These are phyloP conservation scores for Mentha longifolia DNA, from an alignment of 257 asterid species.

Conservation along the genomic window DNA sequence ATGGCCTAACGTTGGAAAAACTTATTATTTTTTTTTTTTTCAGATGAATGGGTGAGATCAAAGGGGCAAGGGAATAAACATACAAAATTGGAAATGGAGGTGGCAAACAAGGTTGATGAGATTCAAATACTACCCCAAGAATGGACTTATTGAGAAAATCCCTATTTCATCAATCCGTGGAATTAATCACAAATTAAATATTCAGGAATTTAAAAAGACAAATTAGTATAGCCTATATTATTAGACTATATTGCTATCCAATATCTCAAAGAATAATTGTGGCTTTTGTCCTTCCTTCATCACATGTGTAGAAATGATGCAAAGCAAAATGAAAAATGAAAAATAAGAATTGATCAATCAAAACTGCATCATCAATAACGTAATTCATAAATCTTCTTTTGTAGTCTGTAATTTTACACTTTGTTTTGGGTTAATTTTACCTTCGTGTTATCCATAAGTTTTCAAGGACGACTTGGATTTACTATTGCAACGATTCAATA, in stretches of 20 bases:
- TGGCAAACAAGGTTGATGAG: conserved; percentile 13
- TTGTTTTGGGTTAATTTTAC: too few species aligned
- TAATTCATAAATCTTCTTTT: not conserved
- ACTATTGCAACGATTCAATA: too few species aligned
- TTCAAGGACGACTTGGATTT: too few species aligned
- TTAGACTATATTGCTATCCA: not conserved
- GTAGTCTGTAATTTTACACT: too few species aligned
- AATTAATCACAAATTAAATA: not conserved
- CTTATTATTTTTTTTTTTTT: not conserved
- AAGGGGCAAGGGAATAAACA: not conserved
- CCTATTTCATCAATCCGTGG: not conserved
- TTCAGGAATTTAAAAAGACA: not conserved
- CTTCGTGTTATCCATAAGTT: not conserved
- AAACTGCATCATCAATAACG: not conserved
- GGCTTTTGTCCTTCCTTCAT: not conserved
- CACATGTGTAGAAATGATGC: conserved; percentile 5
- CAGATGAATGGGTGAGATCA: conserved; percentile 21
- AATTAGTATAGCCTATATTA: not conserved
- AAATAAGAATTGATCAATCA: not conserved
- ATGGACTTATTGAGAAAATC: conserved; percentile 35
- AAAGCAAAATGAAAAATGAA: not conserved
- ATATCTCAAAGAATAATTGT: not conserved
- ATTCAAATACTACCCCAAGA: conserved; percentile 35
- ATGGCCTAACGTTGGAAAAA: not conserved
- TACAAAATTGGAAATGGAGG: not conserved